Base-by-base conservation (phyloP, 164 flowering plant genomes). In the Umbilicus rupestris region DNA sequence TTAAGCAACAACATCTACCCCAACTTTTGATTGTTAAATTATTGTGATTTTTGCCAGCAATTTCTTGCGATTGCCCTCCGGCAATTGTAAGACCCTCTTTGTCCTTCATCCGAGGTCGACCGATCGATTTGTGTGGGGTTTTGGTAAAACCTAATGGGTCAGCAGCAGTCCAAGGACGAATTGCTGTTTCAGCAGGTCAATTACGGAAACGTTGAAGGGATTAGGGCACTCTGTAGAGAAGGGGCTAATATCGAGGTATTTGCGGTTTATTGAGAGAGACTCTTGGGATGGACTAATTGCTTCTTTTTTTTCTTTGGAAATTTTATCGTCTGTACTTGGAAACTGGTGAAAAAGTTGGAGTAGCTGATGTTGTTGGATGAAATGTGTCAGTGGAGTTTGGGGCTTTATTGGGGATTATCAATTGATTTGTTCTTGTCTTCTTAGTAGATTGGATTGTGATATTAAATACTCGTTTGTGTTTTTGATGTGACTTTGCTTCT, bases 191-290 rank as follows among this genome's bases (percentile, higher is more conserved):
- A 84, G 75, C 84, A 83, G 52, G 92, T 84, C 3, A 72, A 63
- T 70, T 71, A 76, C 62, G 85, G 81, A 5, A 84, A 85, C 66
- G 20, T 73, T 2, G 84, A 82, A 44, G 88, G 83, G 28, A 81
- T 87, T 70, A 80, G 79, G 77, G 64, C 76, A 30, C 85, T 87
- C 46, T 73, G 70, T 59, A 68, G 74, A 20, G 79, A 87, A 37
- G 92, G 92, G 11, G 89, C 88, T 11, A 74, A 82, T 64, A 81
- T 87, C 35, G 92, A 87, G 89, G 92, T 87, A 78, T 17, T 41
- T 10, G 2, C 1, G 14, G 7, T 45, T 33, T 2, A 28, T 12
- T 22, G 37, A 35, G 7, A 35, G 37, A 35, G 37, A 35, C 37
- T n/a, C n/a, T 35, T 35, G 37, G 37, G 37, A 35, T 55, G 30